Evolutionary conservation across 352 stramenopile genomes (phyloP).

Genomic region (Globisporangium parvum): DNA sequence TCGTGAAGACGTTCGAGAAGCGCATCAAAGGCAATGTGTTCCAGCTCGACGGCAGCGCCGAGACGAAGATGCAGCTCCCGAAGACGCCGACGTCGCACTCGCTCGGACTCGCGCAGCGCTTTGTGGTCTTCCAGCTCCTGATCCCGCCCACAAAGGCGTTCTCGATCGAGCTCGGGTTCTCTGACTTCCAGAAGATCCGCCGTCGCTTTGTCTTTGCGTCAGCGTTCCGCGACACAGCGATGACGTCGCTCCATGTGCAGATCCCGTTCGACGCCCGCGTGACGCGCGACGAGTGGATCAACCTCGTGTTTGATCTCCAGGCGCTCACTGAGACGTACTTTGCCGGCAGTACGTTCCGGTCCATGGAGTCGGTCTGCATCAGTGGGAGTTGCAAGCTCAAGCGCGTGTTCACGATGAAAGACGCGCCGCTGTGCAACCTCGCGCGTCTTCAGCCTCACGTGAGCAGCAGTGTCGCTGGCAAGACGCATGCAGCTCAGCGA

Average conservation of each 20-base stretch:
- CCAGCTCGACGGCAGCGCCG: constrained; percentile 60
- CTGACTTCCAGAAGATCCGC: constrained; percentile 66
- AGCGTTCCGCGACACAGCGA: constrained; percentile 64
- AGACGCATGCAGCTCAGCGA: not conserved
- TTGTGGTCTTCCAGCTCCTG: constrained; percentile 61
- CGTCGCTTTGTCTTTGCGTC: constrained; percentile 72
- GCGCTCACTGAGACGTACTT: constrained; percentile 58
- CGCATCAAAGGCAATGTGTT: constrained; percentile 71
- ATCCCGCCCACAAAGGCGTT: constrained; percentile 64
- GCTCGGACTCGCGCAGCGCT: constrained; percentile 66
- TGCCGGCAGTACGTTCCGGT: constrained; percentile 43
- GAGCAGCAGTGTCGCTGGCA: not conserved
- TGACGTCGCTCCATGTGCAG: constrained; percentile 57
- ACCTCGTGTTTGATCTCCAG: constrained; percentile 71
- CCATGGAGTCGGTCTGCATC: constrained; percentile 73
- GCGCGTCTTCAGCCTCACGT: not conserved
- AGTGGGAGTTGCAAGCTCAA: constrained; percentile 70
- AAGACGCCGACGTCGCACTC: constrained; percentile 35
- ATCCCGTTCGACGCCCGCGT: constrained; percentile 44
- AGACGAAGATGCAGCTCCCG: constrained; percentile 80
- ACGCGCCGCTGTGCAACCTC: constrained; percentile 32
- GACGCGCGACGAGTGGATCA: constrained; percentile 69
- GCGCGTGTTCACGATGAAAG: constrained; percentile 85
- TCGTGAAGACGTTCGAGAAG: constrained; percentile 79
- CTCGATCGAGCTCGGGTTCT: constrained; percentile 72